Evolutionary conservation across 164 flowering plant genomes (phyloP), one percentile per base, ranked within the genome.

Genomic region (Pachysandra terminalis): DNA sequence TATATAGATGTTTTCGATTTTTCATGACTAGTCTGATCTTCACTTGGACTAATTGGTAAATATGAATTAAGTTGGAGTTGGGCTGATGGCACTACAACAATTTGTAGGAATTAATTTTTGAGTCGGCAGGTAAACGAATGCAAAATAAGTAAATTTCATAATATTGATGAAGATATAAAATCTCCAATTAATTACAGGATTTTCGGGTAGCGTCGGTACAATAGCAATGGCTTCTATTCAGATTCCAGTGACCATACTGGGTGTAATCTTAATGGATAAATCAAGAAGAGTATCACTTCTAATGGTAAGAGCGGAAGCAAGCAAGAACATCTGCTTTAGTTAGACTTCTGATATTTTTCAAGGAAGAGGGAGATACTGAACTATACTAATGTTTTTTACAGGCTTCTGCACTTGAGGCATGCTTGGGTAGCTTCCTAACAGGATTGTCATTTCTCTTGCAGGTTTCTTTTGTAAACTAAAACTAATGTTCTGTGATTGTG

Each of bases 371-470:
- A n/a, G n/a, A 53, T 55, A 12, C 67, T 63, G 45, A 70, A 28
- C 0, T 69, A n/a, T n/a, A 24, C 28, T 56, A 56, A 23, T 57
- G 17, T 32, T 32, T n/a, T n/a, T 70, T 62, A 16, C 80, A 86
- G 98, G 77, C 83, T 53, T 90, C 97, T 64, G 90, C 90, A 17
- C 82, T 84, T 1, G 97, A 96, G 72, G 86, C 92, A 61, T 88
- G 90, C 81, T 72, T 92, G 71, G 97, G 94, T 66, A 87, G 94
- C 78, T 75, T 85, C 66, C 72, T 87, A 13, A 69, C 75, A 10
- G 94, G 79, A 57, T 16, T 83, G 35, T 87, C 97, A 64, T 92
- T 83, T 75, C 70, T 85, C 62, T 73, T 86, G 57, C 83, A 88
- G 96, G 96, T 92, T 56, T n/a, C n/a, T n/a, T 55, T 19, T 17